Evolutionary conservation across 352 stramenopile genomes (phyloP).

Genomic region (Aphanomyces stellatus): DNA sequence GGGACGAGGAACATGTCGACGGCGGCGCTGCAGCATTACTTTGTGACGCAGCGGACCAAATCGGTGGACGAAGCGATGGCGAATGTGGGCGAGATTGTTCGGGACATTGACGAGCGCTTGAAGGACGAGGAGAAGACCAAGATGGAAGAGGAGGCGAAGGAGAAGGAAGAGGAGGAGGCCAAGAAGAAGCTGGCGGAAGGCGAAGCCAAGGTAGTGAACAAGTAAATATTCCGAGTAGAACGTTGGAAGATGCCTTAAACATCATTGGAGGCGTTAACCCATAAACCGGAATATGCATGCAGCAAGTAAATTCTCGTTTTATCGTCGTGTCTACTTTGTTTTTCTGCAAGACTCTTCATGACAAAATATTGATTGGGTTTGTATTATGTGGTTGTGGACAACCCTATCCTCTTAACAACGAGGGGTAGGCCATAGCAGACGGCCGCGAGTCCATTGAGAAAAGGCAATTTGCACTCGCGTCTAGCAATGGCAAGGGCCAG

Average conservation of each 20-base stretch:
- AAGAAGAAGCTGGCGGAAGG: no score
- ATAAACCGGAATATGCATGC: no score
- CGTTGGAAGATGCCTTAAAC: no score
- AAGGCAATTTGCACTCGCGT: slow-evolving; percentile 85
- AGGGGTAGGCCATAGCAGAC: slow-evolving; percentile 94
- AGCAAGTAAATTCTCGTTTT: no score
- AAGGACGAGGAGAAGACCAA: not conserved
- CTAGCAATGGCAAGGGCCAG: not conserved
- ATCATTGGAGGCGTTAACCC: no score
- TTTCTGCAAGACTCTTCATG: no score
- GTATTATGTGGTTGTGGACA: no score
- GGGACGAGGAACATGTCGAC: not conserved
- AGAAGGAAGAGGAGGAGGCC: not conserved
- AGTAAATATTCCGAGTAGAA: no score
- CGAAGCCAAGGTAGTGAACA: no score
- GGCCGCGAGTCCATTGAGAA: slow-evolving; percentile 91
- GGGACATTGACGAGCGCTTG: not conserved
- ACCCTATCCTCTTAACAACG: slow-evolving; percentile 24
- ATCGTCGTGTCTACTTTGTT: no score
- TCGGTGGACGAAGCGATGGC: not conserved
- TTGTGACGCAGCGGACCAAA: not conserved
- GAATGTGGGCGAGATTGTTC: not conserved
- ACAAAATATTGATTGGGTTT: no score
- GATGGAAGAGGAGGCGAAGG: not conserved
- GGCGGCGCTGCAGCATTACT: not conserved